These are phyloP conservation scores for Phytopythium aichiense DNA, from an alignment of 352 stramenopile species.

Conservation along the genomic window DNA sequence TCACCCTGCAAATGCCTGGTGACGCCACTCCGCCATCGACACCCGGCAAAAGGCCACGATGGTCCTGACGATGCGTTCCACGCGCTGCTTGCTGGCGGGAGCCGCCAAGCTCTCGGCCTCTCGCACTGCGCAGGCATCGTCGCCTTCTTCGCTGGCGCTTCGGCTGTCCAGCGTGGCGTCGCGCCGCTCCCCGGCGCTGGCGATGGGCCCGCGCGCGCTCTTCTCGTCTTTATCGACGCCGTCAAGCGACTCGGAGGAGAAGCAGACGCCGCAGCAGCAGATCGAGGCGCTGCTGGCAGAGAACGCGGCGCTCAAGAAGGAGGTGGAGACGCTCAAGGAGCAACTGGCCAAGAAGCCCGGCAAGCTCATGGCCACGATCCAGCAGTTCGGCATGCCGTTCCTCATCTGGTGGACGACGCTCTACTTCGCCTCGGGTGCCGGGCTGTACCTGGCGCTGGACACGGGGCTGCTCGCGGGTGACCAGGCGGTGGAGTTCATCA, in stretches of 20 bases:
- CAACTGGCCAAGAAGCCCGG: slow-evolving; percentile 61
- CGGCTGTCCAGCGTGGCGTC: neutral
- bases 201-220: slow-evolving; percentile 8
- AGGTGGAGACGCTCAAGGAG: slow-evolving; percentile 56
- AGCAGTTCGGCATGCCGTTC: slow-evolving; percentile 85
- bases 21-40: no score
- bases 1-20: no score
- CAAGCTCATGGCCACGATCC: slow-evolving; percentile 73
- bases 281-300: slow-evolving; percentile 73
- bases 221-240: slow-evolving; percentile 48
- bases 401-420: slow-evolving; percentile 78
- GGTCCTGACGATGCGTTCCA: neutral
- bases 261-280: slow-evolving; percentile 40
- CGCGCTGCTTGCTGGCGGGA: slow-evolving; percentile 24
- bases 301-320: slow-evolving; percentile 69
- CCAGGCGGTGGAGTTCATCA: slow-evolving; percentile 84
- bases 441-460: slow-evolving; percentile 76
- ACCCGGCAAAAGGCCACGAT: neutral
- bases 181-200: neutral
- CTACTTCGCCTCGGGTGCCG: slow-evolving; percentile 66
- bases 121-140: neutral
- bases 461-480: slow-evolving; percentile 59
- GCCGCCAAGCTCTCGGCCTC: slow-evolving; percentile 11
- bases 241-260: slow-evolving; percentile 22
- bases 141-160: neutral